Evolutionary conservation across 805 yeast genomes (phyloP), one percentile per base, ranked within the genome.

Genomic region (Metschnikowia santaceciliae): DNA sequence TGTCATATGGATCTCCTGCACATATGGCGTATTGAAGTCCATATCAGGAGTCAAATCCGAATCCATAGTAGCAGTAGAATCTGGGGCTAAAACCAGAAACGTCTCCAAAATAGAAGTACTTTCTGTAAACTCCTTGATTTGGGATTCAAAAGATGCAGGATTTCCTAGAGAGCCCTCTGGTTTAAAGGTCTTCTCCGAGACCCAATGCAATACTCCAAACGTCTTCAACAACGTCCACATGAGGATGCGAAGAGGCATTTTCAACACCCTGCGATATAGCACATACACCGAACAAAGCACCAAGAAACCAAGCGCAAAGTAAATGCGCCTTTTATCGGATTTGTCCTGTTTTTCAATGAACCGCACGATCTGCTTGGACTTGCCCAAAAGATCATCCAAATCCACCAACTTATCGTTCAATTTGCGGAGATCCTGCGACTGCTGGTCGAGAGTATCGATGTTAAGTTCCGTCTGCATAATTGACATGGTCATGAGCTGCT

Each of bases 291-390:
- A 73, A 37, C 79, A 78, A 1, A 71, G 50, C 22, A 70, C 50
- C 48, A 80, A 74, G 51, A 80, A 75, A 15, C 74, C 77, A 4
- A 78, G 51, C 26, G 81, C 71, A 48, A 74, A 53, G 59, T 79
- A 80, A 23, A 80, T 79, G 40, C 79, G 69, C 46, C 71, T 61
- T 50, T 78, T 71, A 54, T 80, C 84, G 3, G 68, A 64, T 48
- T 71, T 67, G 55, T 80, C 81, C 47, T 80, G 77, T 55, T 75
- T 77, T 54, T 80, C 82, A 39, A 80, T 79, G 45, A 76, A 71
- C 54, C 69, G 71, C 38, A 80, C 82, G 38, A 80, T 69, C 22
- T 71, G 70, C 42, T 69, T 71, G 0, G 82, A 76, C 47, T 66
- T 72, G 45, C 64, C 57, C 35, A 80, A 60, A 6, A 79, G 60